A percentile compares a stretch with the other conserved stretches of the same genome.
phyloP scores from a whole-genome alignment of 208 protist species.

The Acanthamoeba royreba region DNA sequence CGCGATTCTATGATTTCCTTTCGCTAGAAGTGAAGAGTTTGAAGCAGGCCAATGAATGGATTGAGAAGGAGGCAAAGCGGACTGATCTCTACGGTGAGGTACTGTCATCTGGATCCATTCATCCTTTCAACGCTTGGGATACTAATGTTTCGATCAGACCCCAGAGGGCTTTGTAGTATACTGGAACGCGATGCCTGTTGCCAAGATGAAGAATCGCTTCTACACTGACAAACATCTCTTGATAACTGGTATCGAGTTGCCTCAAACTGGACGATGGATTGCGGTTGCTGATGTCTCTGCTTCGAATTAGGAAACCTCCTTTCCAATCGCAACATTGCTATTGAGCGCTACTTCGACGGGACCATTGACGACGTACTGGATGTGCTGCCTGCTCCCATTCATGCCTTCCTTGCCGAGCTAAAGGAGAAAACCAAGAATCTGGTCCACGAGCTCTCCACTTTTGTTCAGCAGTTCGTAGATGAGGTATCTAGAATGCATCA shows the following conservation, averaged over 20 bases:
- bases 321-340: slow-evolving; percentile 36
- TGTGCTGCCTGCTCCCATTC: background rate
- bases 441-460: background rate
- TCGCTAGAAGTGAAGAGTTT: background rate
- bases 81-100: slow-evolving; percentile 34
- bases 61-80: slow-evolving; percentile 14
- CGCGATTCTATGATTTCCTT: background rate
- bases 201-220: slow-evolving; percentile 21
- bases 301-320: background rate
- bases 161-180: slow-evolving; percentile 24
- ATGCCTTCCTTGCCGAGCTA: background rate
- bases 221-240: slow-evolving; percentile 4
- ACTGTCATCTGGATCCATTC: background rate
- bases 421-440: background rate
- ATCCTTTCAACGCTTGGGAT: background rate
- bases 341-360: slow-evolving; percentile 9
- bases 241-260: background rate
- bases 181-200: background rate
- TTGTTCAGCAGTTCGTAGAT: background rate
- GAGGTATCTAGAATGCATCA: too few species aligned
- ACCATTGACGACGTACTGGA: slow-evolving; percentile 33
- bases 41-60: background rate
- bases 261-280: background rate
- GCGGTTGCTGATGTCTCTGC: background rate
- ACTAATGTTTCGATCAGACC: background rate